Evolutionary conservation across 768 basidiomycete genomes (phyloP), one percentile per base, ranked within the genome.

Genomic region (Punctularia strigosozonata): DNA sequence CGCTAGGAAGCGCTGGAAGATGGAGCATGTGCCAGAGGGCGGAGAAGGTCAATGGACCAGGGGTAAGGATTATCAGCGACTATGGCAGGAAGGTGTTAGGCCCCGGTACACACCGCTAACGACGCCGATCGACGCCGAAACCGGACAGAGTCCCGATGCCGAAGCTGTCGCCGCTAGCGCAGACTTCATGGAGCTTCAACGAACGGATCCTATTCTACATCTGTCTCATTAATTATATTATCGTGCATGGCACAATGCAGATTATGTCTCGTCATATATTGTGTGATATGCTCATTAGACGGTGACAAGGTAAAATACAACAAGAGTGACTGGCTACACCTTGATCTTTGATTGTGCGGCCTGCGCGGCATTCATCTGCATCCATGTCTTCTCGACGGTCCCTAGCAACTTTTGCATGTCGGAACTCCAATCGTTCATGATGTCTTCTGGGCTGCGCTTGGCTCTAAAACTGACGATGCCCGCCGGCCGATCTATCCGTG

Each of bases 331-430:
- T 20, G 20, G 19, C 40, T 57, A 67, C 49, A 62, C 62, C 45
- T 68, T 71, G 45, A 64, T 63, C 43, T 77, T 68, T 36, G 82
- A 76, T 48, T 85, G 82, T 17, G 86, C 86, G 34, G 87, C 86
- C 55, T 85, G 75, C 8, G 87, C 86, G 24, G 87, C 86, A 47
- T 89, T 89, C 73, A 90, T 80, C 25, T 82, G 83, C 87, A 90
- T 90, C 87, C 92, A 95, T n/a, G 89, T 90, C 74, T 97, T 97
- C 65, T 99, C 95, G 12, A 91, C 86, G 30, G 95, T 61, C 14
- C 83, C 75, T 43, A 99, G 68, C 52, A 99, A 63, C 62, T 84
- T 90, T 51, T 82, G 85, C 74, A 99, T 89, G 53, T 98, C 92
- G 17, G 80, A 85, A 60, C 89, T 92, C 94, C 95, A 99, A 45